phyloP scores from a whole-genome alignment of 768 basidiomycete species.

The Pleurotus cornucopiae region DNA sequence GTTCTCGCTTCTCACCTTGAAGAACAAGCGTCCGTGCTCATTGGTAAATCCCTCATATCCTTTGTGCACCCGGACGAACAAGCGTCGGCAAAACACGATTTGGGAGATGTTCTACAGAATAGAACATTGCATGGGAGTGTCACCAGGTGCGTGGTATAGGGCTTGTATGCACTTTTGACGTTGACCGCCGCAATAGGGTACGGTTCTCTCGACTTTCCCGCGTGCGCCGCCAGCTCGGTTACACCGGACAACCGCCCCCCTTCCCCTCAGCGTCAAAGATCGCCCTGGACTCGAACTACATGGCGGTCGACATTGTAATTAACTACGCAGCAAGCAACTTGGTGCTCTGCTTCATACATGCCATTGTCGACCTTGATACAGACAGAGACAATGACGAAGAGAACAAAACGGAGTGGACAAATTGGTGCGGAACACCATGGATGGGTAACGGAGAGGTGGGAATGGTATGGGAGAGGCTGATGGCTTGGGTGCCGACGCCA shows the following conservation, averaged over 20 bases:
- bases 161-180: constrained; percentile 1
- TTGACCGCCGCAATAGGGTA: constrained; percentile 43
- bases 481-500: constrained; percentile 23
- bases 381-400: constrained; percentile 66
- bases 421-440: constrained; percentile 81
- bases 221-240: constrained; percentile 70
- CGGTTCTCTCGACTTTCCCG: constrained; percentile 74
- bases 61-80: constrained; percentile 88
- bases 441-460: constrained; percentile 27
- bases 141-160: constrained; percentile 47
- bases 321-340: constrained; percentile 87
- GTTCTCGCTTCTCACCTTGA: constrained; percentile 70
- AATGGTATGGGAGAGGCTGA: constrained; percentile 6
- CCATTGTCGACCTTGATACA: constrained; percentile 66
- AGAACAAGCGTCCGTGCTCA: constrained; percentile 61
- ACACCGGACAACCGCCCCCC: constrained; percentile 45
- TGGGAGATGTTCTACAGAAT: constrained; percentile 68
- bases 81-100: constrained; percentile 66
- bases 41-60: constrained; percentile 65
- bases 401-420: constrained; percentile 74
- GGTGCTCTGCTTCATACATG: constrained; percentile 87
- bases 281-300: constrained; percentile 67
- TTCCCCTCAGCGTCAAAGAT: constrained; percentile 71
- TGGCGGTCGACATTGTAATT: constrained; percentile 86
- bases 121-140: constrained; percentile 81